Percentiles rank a stretch among this genome's conserved stretches.
These are phyloP conservation scores for Achaetomium macrosporum DNA, from an alignment of 2,329 filamentous ascomycete genomes.

Conservation along the genomic window DNA sequence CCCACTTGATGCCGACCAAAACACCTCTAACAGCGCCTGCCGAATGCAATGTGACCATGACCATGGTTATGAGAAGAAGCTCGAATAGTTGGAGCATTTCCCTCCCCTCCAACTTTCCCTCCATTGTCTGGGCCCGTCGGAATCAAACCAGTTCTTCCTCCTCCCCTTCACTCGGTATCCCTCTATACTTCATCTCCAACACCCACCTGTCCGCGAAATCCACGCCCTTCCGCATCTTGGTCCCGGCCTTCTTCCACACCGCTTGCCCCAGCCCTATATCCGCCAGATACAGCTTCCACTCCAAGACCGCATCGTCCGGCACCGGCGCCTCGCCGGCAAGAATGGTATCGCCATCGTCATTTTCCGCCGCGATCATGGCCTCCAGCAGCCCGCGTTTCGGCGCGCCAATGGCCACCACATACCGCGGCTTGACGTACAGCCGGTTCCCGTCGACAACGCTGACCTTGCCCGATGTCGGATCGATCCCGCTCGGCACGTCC, in stretches of 20 bases:
- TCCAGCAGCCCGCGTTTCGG: constrained; percentile 80
- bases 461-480: constrained; percentile 66
- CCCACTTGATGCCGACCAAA: no score
- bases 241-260: constrained; percentile 80
- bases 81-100: no score
- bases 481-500: constrained; percentile 86
- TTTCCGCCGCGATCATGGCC: constrained; percentile 58
- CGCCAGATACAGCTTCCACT: constrained; percentile 76
- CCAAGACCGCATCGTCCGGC: constrained; percentile 39
- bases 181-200: constrained; percentile 57
- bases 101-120: no score
- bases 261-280: constrained; percentile 81
- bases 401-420: constrained; percentile 78
- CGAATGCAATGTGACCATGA: not conserved
- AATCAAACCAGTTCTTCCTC: constrained; percentile 15
- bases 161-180: constrained; percentile 25
- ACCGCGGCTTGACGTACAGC: constrained; percentile 74
- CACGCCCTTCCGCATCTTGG: constrained; percentile 73
- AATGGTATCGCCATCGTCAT: constrained; percentile 36
- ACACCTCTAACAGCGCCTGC: no score
- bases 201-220: constrained; percentile 88
- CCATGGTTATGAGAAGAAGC: not conserved
- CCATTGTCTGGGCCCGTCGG: no score
- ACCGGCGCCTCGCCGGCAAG: constrained; percentile 21
- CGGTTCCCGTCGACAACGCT: constrained; percentile 66